Conservation (phyloP, 169 alveolate species). For the Plasmodium adleri region DNA sequence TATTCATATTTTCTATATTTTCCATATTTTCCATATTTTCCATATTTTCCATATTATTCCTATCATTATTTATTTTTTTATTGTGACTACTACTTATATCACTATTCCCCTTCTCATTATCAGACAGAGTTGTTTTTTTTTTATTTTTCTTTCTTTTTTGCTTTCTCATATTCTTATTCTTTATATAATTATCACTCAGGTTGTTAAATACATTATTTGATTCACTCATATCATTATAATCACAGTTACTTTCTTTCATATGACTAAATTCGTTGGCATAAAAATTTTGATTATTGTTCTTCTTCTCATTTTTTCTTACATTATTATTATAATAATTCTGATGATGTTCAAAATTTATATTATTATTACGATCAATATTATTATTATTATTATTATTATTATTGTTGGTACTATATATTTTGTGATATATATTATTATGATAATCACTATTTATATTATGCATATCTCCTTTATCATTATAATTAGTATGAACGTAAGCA, state of each 20-base stretch:
- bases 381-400: too few relatives aligned
- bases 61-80: not conserved
- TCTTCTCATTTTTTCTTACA: not conserved
- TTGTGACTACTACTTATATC: conserved; percentile 18
- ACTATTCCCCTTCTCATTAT: conserved; percentile 10
- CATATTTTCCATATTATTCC: conserved; percentile 1
- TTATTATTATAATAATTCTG: too few relatives aligned
- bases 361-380: too few relatives aligned
- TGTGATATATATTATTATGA: too few relatives aligned
- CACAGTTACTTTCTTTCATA: not conserved
- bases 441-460: too few relatives aligned
- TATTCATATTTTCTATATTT: not conserved
- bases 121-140: not conserved
- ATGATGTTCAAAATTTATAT: too few relatives aligned
- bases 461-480: too few relatives aligned
- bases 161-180: not conserved
- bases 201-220: not conserved
- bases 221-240: not conserved
- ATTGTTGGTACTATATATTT: too few relatives aligned
- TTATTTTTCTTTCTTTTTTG: not conserved
- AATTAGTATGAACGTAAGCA: too few relatives aligned
- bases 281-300: not conserved
- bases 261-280: not conserved
- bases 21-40: not conserved
- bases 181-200: not conserved